Conservation (phyloP, 257 asterid species). For the Striga asiatica region DNA sequence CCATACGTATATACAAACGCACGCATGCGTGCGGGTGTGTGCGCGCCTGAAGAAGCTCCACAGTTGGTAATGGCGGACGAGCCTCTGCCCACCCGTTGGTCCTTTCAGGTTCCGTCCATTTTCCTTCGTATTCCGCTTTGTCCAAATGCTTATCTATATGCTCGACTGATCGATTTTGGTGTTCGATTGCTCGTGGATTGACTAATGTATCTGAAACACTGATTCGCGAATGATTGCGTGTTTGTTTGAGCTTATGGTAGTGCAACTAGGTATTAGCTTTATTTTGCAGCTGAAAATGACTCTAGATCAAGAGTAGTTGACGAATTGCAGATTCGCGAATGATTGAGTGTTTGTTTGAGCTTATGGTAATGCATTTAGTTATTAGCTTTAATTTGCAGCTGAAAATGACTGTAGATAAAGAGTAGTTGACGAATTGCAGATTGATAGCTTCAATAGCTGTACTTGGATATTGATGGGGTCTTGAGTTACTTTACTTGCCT, state of each 20-base stretch:
- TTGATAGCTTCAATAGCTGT: not conserved
- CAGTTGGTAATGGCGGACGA: slow-evolving; percentile 56
- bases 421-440: not conserved
- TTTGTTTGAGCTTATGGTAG: not conserved
- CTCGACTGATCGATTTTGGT: not conserved
- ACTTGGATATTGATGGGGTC: not conserved
- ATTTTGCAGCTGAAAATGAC: not conserved
- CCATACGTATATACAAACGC: slow-evolving; percentile 9
- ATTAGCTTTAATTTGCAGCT: not conserved
- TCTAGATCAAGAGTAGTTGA: not conserved
- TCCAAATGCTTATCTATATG: slow-evolving; percentile 6
- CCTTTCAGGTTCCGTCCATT: slow-evolving; percentile 50
- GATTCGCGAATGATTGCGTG: not conserved
- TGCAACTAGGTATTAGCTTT: slow-evolving; percentile 11
- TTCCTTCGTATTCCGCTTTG: not conserved
- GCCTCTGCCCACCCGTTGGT: slow-evolving; percentile 90
- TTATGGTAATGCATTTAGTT: slow-evolving; percentile 6
- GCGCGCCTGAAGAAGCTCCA: slow-evolving; percentile 6
- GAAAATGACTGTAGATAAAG: slow-evolving; percentile 1
- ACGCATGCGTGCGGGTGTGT: slow-evolving; percentile 25
- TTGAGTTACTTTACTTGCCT: slow-evolving; percentile 8
- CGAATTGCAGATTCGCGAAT: not conserved
- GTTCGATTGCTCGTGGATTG: slow-evolving; percentile 10
- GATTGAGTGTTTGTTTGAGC: not conserved
- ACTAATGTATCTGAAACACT: not conserved